Base-by-base conservation (phyloP, 495 filamentous ascomycete species). In the Daldinia caldariorum region DNA sequence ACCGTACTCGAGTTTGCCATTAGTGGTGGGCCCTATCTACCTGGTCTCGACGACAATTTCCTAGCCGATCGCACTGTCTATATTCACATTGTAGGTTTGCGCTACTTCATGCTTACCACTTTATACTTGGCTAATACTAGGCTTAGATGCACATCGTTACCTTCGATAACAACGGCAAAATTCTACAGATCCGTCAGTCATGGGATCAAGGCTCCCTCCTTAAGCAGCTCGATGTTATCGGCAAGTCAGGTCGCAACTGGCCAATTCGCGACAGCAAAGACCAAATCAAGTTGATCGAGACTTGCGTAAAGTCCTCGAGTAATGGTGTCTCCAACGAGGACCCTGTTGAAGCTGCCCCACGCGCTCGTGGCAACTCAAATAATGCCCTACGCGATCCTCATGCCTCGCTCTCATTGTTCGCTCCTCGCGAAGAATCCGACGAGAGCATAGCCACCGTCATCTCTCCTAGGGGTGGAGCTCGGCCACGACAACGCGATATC, bases 121-220 rank as follows among this genome's bases (percentile, higher is more conserved):
- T 9, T 16, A 29, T 16, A 14, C 3, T 43, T 84, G 47, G 84
- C 78, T 67, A 62, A 35, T 50, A 60, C 60, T 60, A 56, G 54
- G 55, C 51, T 51, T 76, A 97, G 94, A 84, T 93, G 70, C 95
- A 99, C 82, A 88, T 98, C 58, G 95, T 98, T 70, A 86, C 87
- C 43, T 97, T 97, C 81, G 87, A 96, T 74, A 68, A 79, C 43
- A 74, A 90, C 43, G 85, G 89, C 67, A 90, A 92, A 77, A 97
- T 99, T 78, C 79, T 85, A 68, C 91, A 92, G 74, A 90, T 97
- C 70, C 90, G 94, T 59, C 88, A 94, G 64, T 91, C 90, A 78
- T 99, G 95, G 95, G 95, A 99, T 77, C 96, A 98, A 79, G 94
- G 89, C 29, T 92, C 92, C 58, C 86, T 98, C 8, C 85, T 99